Evolutionary conservation across 108 stramenopile species (phyloP).

Genomic region (Schizochytrium sp.): DNA sequence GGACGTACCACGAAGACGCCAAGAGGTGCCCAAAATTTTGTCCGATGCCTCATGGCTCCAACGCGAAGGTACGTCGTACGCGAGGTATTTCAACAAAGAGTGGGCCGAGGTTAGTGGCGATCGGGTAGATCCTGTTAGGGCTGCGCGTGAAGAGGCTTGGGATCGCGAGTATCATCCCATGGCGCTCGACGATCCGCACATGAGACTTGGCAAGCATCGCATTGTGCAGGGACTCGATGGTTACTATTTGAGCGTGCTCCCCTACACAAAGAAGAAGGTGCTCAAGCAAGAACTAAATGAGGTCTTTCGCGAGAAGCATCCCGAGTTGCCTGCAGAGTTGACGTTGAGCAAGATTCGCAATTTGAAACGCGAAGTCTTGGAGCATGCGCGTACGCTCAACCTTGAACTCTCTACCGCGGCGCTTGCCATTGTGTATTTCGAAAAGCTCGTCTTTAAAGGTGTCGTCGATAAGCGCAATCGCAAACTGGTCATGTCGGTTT

Average conservation of each 20-base stretch:
- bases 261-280: not conserved
- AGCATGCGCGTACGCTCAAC: not conserved
- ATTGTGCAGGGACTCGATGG: slow-evolving; percentile 2
- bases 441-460: slow-evolving; percentile 16
- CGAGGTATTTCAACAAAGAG: slow-evolving; percentile 1
- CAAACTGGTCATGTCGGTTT: not conserved
- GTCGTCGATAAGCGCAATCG: not conserved
- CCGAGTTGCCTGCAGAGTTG: not conserved
- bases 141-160: not conserved
- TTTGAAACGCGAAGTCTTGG: not conserved
- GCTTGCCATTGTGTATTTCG: slow-evolving; percentile 3
- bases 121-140: not conserved
- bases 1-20: not conserved
- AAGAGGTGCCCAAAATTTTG: not conserved
- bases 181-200: not conserved
- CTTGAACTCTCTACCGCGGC: not conserved
- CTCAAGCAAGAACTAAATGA: not conserved
- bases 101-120: not conserved
- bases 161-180: not conserved
- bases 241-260: not conserved
- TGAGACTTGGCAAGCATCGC: not conserved
- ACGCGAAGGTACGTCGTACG: not conserved
- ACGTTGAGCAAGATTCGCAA: slow-evolving; percentile 4
- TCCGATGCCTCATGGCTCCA: not conserved
- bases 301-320: not conserved